Base-by-base conservation (phyloP, 176 grass and related monocot genomes). In the Aegilops umbellulata region DNA sequence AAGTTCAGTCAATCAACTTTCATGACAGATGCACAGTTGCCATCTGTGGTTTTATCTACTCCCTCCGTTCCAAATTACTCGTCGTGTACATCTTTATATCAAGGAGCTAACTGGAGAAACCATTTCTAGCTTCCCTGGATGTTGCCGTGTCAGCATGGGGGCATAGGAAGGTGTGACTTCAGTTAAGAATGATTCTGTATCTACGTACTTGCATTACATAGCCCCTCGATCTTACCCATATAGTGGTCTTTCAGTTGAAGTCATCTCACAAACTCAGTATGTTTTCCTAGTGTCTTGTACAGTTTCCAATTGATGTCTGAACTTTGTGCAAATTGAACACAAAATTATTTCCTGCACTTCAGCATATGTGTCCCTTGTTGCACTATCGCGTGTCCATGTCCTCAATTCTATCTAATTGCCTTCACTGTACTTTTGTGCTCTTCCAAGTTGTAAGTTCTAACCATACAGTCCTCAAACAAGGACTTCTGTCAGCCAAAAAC, bases 91-190 rank as follows among this genome's bases (percentile, higher is more conserved):
- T 79, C 65, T 87, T 79, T 90, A 35, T 90, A 87, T 80, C 68
- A 90, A 90, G 80, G 80, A 79, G 39, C 80, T 76, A 84, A 83
- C 67, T 47, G 68, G 61, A 90, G 60, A 83, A 90, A 84, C 32
- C 46, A 87, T 87, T 84, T 91, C 85, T 51, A 53, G 73, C 44
- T 87, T 80, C 76, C 68, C 66, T 84, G 67, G 67, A 84, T 80
- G 80, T 76, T 87, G 75, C 85, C 35, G 76, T 91, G 74, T 47
- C 46, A 61, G 47, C 75, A 80, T 90, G 89, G 80, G 74, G 80
- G 80, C 85, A 84, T 87, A 84, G 85, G 76, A 68, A 91, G 85
- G 67, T 80, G 84, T 60, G 80, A 84, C 46, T 79, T 58, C 89
- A 75, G 69, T 87, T 84, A 87, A 84, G 80, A 80, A 87, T 27